phyloP scores from a whole-genome alignment of 306 rosid genomes.

The Citrullus colocynthis region DNA sequence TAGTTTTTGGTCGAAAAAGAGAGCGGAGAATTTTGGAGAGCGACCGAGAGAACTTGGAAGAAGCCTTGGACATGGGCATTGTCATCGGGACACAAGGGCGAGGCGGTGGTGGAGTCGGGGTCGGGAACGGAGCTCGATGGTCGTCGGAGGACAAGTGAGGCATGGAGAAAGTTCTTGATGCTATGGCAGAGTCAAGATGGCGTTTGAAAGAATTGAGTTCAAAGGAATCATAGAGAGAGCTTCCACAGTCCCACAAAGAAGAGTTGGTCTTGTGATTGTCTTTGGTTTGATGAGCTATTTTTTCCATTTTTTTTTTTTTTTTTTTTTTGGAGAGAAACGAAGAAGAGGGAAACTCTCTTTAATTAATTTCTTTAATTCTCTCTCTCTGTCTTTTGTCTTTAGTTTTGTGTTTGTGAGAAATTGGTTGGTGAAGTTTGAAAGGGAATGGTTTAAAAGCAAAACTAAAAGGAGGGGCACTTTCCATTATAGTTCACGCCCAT shows the following conservation, averaged over 20 bases:
- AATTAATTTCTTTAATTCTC: no score
- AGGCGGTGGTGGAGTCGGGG: background rate
- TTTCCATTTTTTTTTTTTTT: background rate
- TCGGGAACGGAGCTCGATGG: background rate
- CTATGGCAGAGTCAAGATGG: slow-evolving; percentile 43
- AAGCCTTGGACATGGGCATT: slow-evolving; percentile 12
- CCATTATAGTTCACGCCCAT: background rate
- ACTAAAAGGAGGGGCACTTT: background rate
- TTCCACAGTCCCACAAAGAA: slow-evolving; percentile 48
- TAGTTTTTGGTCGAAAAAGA: slow-evolving; percentile 33
- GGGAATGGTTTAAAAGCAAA: background rate
- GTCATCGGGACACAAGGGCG: background rate
- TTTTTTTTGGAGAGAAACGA: background rate
- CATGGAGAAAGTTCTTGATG: slow-evolving; percentile 39
- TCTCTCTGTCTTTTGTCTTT: no score
- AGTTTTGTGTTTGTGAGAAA: background rate
- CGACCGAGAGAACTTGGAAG: slow-evolving; percentile 52
- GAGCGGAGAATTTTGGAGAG: slow-evolving; percentile 56
- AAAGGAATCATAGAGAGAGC: slow-evolving; percentile 56
- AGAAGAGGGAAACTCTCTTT: no score
- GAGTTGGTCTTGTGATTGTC: slow-evolving; percentile 7
- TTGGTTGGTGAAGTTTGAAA: background rate
- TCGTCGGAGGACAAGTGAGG: slow-evolving; percentile 19
- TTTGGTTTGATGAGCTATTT: background rate
- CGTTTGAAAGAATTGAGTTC: slow-evolving; percentile 46